Evolutionary conservation across 2,329 filamentous ascomycete species (phyloP).

Genomic region (Sarocladium oryzae): DNA sequence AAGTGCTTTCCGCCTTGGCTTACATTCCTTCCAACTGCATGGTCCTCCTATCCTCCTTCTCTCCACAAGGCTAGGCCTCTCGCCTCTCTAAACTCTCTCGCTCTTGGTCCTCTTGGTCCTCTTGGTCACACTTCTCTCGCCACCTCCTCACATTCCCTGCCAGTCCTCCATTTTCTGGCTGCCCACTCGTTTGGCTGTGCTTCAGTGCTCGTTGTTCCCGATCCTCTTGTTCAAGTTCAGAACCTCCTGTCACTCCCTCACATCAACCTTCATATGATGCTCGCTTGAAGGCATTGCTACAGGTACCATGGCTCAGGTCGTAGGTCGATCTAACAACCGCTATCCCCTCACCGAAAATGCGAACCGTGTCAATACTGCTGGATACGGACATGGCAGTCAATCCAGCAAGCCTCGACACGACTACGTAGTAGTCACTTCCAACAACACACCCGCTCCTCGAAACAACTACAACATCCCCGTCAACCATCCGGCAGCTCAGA

Average conservation of each 20-base stretch:
- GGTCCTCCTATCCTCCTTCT: background rate
- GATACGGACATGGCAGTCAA: slow-evolving; percentile 21
- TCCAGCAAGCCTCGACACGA: slow-evolving; percentile 21
- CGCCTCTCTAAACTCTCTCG: background rate
- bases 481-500: slow-evolving; percentile 6
- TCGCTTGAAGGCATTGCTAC: slow-evolving; percentile 6
- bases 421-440: background rate
- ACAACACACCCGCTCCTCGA: slow-evolving; percentile 16
- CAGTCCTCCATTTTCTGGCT: slow-evolving; percentile 3
- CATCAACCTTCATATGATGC: slow-evolving; percentile 6
- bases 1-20: background rate
- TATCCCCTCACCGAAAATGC: slow-evolving; percentile 41
- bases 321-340: slow-evolving; percentile 24
- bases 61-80: background rate
- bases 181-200: slow-evolving; percentile 6
- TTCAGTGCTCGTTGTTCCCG: background rate
- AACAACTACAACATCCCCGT: slow-evolving; percentile 11
- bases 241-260: slow-evolving; percentile 2
- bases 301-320: slow-evolving; percentile 25
- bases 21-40: slow-evolving; percentile 7
- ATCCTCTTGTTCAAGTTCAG: background rate
- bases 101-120: background rate
- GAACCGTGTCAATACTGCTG: slow-evolving; percentile 38
- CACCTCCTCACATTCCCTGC: background rate
- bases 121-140: slow-evolving; percentile 1